Evolutionary conservation across 2,329 filamentous ascomycete genomes (phyloP).

Genomic region (Didymella exigua): DNA sequence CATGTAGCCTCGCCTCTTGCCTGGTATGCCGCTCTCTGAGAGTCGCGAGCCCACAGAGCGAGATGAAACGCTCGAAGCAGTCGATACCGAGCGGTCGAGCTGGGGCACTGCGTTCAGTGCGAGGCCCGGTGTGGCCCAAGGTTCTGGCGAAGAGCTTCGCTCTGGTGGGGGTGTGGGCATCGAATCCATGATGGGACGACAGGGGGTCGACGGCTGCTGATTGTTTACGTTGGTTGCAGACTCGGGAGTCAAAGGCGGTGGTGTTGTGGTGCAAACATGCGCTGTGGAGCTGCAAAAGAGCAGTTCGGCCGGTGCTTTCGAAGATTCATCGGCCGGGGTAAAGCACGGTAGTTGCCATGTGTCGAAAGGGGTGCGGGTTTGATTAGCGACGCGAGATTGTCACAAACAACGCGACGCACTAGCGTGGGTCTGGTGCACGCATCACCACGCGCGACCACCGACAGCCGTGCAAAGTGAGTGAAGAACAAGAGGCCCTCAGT

Average conservation of each 20-base stretch:
- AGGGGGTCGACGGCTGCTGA: slow-evolving; percentile 16
- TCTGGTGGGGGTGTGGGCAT: slow-evolving; percentile 52
- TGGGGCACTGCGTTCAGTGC: slow-evolving; percentile 65
- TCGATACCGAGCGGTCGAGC: slow-evolving; percentile 68
- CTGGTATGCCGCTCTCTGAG: slow-evolving; percentile 52
- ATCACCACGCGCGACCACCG: slow-evolving; percentile 12
- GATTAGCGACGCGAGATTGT: slow-evolving; percentile 35
- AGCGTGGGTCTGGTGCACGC: slow-evolving; percentile 23
- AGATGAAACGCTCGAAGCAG: slow-evolving; percentile 60
- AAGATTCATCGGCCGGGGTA: slow-evolving; percentile 27
- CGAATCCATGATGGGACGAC: slow-evolving; percentile 35
- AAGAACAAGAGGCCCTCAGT: background rate
- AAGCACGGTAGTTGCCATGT: slow-evolving; percentile 35
- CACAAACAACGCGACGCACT: slow-evolving; percentile 34
- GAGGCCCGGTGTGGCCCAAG: slow-evolving; percentile 65
- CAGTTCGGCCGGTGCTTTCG: slow-evolving; percentile 16
- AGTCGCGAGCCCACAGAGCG: slow-evolving; percentile 66
- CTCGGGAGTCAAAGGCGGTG: slow-evolving; percentile 12
- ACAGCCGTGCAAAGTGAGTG: background rate
- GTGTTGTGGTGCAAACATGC: slow-evolving; percentile 8
- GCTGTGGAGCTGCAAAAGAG: slow-evolving; percentile 14
- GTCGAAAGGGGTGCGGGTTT: slow-evolving; percentile 30
- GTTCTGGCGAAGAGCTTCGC: slow-evolving; percentile 63
- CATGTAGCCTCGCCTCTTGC: slow-evolving; percentile 78
- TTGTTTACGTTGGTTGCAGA: slow-evolving; percentile 17